A percentile compares a stretch with the other conserved stretches of the same genome.
Evolutionary conservation across 2,329 filamentous ascomycete genomes (phyloP).

Genomic region (Pseudogymnoascus sp.): DNA sequence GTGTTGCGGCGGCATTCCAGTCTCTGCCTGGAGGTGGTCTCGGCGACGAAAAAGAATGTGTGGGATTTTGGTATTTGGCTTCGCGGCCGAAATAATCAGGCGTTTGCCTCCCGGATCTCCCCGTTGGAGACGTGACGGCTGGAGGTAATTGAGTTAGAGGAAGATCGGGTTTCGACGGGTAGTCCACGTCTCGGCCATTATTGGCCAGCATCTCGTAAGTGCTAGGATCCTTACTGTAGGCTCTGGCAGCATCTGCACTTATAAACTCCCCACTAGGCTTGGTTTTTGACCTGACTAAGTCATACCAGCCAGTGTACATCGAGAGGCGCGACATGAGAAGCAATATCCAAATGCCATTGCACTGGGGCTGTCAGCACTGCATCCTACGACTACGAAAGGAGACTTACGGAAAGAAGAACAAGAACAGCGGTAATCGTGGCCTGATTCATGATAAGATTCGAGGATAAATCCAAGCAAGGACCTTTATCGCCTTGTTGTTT

Average conservation of each 20-base stretch:
- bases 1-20: constrained; percentile 23
- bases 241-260: constrained; percentile 64
- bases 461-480: constrained; percentile 54
- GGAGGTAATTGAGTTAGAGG: constrained; percentile 24
- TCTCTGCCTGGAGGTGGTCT: constrained; percentile 30
- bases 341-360: constrained; percentile 78
- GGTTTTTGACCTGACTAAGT: constrained; percentile 46
- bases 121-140: constrained; percentile 7
- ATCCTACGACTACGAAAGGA: constrained; percentile 14
- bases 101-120: constrained; percentile 25
- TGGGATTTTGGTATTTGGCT: constrained; percentile 38
- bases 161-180: constrained; percentile 25
- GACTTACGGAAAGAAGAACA: constrained; percentile 66
- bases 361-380: constrained; percentile 36
- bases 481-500: constrained; percentile 49
- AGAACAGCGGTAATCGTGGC: constrained; percentile 73
- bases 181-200: constrained; percentile 32
- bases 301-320: constrained; percentile 78
- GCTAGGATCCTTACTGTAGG: constrained; percentile 51
- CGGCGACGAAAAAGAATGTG: constrained; percentile 40
- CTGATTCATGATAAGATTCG: constrained; percentile 59
- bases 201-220: constrained; percentile 74
- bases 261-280: constrained; percentile 70
- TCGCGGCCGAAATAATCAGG: constrained; percentile 35
- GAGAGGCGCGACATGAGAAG: constrained; percentile 72